phyloP scores from a whole-genome alignment of 192 early-diverging fungal species.

The Pecoramyces ruminantium region DNA sequence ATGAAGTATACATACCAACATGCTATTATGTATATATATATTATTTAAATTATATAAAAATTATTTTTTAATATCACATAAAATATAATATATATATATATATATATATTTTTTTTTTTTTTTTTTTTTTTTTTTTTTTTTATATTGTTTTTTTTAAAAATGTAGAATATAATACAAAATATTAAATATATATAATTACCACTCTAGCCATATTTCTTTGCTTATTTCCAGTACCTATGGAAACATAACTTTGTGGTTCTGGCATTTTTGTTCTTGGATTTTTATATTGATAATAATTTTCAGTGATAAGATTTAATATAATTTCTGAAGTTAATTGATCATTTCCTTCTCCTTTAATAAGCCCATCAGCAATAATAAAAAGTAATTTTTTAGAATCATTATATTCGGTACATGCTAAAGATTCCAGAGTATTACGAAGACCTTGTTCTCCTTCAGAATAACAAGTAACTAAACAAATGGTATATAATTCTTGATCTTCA shows the following conservation, averaged over 20 bases:
- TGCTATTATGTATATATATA: no score
- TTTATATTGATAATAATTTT: not conserved
- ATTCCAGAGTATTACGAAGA: constrained; percentile 67
- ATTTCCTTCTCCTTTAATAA: constrained; percentile 70
- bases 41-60: no score
- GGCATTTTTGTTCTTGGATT: constrained; percentile 16
- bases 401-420: constrained; percentile 64
- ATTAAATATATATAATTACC: not conserved
- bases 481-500: constrained; percentile 3
- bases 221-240: constrained; percentile 71
- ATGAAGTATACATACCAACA: constrained; percentile 3
- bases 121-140: no score
- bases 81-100: no score
- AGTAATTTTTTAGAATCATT: constrained; percentile 71
- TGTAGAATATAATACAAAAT: no score
- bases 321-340: constrained; percentile 57
- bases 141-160: no score
- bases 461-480: constrained; percentile 63
- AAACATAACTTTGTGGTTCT: constrained; percentile 69
- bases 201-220: constrained; percentile 90
- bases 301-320: constrained; percentile 46
- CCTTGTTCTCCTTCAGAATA: constrained; percentile 78
- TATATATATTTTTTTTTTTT: no score
- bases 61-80: no score
- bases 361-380: constrained; percentile 76